Evolutionary conservation across 306 rosid genomes (phyloP), one percentile per base, ranked within the genome.

Genomic region (Corylus heterophylla): DNA sequence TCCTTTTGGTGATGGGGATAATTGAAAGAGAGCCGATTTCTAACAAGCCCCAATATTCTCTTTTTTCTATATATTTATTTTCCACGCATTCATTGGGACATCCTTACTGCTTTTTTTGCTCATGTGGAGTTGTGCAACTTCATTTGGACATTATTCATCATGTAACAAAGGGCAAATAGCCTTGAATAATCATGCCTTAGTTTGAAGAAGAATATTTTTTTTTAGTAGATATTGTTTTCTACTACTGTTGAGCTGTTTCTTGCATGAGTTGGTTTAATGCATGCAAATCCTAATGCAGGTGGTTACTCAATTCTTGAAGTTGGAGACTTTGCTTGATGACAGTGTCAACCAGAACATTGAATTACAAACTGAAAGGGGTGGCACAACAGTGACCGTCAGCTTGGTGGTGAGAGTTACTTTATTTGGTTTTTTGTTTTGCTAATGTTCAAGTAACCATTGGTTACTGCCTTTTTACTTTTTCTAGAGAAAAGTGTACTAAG

Each of bases 301-400:
- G 44, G 78, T 87, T 64, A 95, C 98, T 42, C 98, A 95, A 81
- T 95, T 95, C 85, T 87, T 95, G 77, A 95, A 92, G 83, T 69
- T 95, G 90, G 98, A 92, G 92, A 87, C 91, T 66, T 78, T 95
- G 80, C 88, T 92, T 80, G 98, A 95, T 91, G 98, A 91, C 78
- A 92, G 90, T 84, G 98, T 92, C 58, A 83, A 87, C 76, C 86
- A 86, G 80, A 85, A 83, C 79, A 85, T 95, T 75, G 97, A 89
- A 76, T 81, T 95, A 78, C 94, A 88, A 83, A 84, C 93, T 80
- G 98, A 95, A 89, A 91, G 98, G 86, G 97, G 98, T 48, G 97
- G 94, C 73, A 42, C 81, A 52, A 79, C 86, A 39, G 85, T 89
- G 72, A 88, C 80, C 52, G 89, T 91, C 68, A 81, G 87, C 79